Base-by-base conservation (phyloP, 371 early-diverging fungal genomes). In the Apophysomyces variabilis region DNA sequence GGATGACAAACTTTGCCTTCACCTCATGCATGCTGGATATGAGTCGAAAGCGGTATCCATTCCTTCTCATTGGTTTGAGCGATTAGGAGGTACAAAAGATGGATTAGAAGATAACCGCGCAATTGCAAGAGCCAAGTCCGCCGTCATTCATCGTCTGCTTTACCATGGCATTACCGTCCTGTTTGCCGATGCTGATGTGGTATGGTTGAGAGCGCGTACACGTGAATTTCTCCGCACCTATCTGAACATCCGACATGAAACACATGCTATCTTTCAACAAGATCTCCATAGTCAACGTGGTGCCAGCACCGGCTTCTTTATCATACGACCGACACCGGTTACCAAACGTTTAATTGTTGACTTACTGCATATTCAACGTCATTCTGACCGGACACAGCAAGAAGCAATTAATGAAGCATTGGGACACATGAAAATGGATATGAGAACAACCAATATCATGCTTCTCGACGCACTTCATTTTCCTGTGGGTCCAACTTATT, bases 151-250 rank as follows among this genome's bases (percentile, higher is more conserved):
- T n/a, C 73, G 71, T 38, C 45, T 82, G 13, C 57, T 82, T 1
- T 72, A 82, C 50, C 67, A 75, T 11, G 71, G 77, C 47, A 62
- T 82, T 32, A 73, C 67, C 11, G 79, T 79, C 2, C 66, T 82
- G 36, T 82, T 77, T 57, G 70, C 79, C 7, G 77, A 79, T 61
- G 73, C 77, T 3, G 82, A 82, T 60, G 69, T 75, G 47, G 76
- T 82, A 1, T 82, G 79, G 79, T 64, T 75, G 6, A 66, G 73
- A 36, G 70, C 77, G 0, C 74, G 72, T 11, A 64, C 75, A 50
- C 70, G 76, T 21, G 77, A 79, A 32, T 79, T 69, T 16, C 39
- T 82, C 5, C 45, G 65, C 26, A 63, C 76, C 0, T 46, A 74
- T 7, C 21, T 77, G 37, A 57, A 79, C 21, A 68, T 77, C 13